Percentiles rank a stretch among this genome's conserved stretches.
phyloP scores from a whole-genome alignment of 169 alveolate species.

The Plasmodium berghei region DNA sequence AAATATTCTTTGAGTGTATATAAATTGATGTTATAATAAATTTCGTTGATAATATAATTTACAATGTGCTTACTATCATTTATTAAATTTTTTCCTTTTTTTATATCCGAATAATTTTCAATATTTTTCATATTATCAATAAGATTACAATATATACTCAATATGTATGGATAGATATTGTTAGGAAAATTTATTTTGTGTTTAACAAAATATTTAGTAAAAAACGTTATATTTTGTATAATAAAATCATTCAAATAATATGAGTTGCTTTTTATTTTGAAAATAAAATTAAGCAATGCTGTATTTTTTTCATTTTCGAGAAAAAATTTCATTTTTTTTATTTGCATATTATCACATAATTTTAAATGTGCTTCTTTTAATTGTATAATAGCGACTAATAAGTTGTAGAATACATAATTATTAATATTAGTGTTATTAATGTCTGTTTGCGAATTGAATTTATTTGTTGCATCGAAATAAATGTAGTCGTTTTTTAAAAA shows the following conservation, averaged over 20 bases:
- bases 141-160: conserved; percentile 22
- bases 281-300: conserved; percentile 2
- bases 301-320: conserved; percentile 21
- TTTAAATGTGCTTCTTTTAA: conserved; percentile 33
- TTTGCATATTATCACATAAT: conserved; percentile 4
- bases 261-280: conserved; percentile 1
- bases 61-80: conserved; percentile 55
- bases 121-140: conserved; percentile 11
- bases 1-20: conserved; percentile 63
- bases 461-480: not conserved
- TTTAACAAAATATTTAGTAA: conserved; percentile 49
- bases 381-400: conserved; percentile 34
- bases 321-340: conserved; percentile 36
- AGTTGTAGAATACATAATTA: conserved; percentile 41
- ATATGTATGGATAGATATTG: conserved; percentile 18
- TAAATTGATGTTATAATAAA: conserved; percentile 24
- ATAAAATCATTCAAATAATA: conserved; percentile 45
- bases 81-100: conserved; percentile 40
- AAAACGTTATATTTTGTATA: conserved; percentile 20
- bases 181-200: conserved; percentile 14
- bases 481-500: conserved; percentile 22
- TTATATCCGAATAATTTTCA: conserved; percentile 31
- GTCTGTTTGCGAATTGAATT: conserved; percentile 20
- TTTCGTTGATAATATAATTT: conserved; percentile 65
- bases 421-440: conserved; percentile 14